Evolutionary conservation across 305 asterid species (phyloP), one percentile per base, ranked within the genome.

Genomic region (Striga hermonthica): DNA sequence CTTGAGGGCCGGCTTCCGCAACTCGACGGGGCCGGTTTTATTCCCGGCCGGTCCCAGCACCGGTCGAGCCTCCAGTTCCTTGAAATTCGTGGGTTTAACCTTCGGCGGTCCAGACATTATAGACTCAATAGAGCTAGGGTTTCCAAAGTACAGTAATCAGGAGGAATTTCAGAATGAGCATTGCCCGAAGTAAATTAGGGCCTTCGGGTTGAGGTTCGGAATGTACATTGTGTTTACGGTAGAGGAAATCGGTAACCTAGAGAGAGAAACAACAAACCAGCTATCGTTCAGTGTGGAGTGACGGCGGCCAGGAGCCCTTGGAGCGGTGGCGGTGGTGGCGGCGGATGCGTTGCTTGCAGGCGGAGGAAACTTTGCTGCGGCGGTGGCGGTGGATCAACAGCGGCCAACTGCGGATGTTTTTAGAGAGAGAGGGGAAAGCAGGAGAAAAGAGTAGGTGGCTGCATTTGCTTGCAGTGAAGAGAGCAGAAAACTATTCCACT

Each of bases 1-100:
- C 83, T 86, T 86, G 5, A 71, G 54, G 56, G 39, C 60, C 53
- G 91, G 88, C 76, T 81, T 88, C 50, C 86, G 66, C 6, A 76
- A 74, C 72, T 86, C 92, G 52, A 76, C 76, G 68, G 95, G 81
- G 81, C 92, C 80, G 73, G 86, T 70, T 36, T 88, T 86, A 70
- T 83, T 89, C 3, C 92, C 90, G 6, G 95, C 87, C 16, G 97
- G 95, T 47, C 86, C 95, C 38, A 86, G 90, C 63, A 87, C 95
- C 65, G 94, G 78, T 13, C 97, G 81, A 22, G 76, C 75, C 76
- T 86, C 96, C 47, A 86, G 55, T 57, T 90, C 90, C 49, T 77
- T 67, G 58, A 76, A 75, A 72, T 73, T 80, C 79, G 67, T 75
- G 78, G 84, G 79, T 75, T 80, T 83, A 72, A 75, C 89, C 79